phyloP scores from a whole-genome alignment of 2,329 filamentous ascomycete genomes.

The Phoma sp. region DNA sequence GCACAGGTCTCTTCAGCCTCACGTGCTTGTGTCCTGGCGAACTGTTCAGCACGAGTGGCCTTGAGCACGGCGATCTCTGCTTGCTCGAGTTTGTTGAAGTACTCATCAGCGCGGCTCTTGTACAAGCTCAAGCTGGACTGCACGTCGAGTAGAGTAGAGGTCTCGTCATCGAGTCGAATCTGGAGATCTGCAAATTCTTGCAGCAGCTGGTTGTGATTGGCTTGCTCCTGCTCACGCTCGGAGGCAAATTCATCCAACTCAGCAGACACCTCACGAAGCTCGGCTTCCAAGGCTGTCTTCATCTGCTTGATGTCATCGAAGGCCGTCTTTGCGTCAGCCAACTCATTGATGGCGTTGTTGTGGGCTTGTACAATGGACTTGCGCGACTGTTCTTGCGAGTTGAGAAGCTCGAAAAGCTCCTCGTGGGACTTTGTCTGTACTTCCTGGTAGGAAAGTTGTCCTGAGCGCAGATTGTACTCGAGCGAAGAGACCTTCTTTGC shows the following conservation, averaged over 20 bases:
- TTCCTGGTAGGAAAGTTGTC: constrained; percentile 87
- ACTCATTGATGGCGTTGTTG: constrained; percentile 82
- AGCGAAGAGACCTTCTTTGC: constrained; percentile 88
- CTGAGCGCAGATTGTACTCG: constrained; percentile 84
- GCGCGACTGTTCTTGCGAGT: constrained; percentile 89
- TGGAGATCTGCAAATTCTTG: constrained; percentile 94
- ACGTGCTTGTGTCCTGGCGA: constrained; percentile 85
- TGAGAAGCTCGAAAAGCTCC: constrained; percentile 90
- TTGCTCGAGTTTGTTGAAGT: constrained; percentile 96
- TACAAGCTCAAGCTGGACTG: constrained; percentile 85
- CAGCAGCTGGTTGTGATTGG: constrained; percentile 85
- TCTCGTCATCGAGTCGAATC: constrained; percentile 88
- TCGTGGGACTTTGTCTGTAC: constrained; percentile 93
- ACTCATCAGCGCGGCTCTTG: constrained; percentile 91
- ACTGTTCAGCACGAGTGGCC: constrained; percentile 88
- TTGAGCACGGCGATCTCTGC: constrained; percentile 96
- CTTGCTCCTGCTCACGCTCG: constrained; percentile 83
- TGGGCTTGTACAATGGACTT: constrained; percentile 82
- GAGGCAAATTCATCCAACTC: constrained; percentile 82
- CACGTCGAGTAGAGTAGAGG: constrained; percentile 83
- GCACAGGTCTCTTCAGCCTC: constrained; percentile 93
- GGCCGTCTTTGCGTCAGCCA: constrained; percentile 83
- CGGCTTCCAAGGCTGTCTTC: constrained; percentile 80
- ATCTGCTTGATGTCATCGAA: constrained; percentile 87
- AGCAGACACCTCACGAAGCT: constrained; percentile 81